Evolutionary conservation across 306 rosid genomes (phyloP).

Genomic region (Malus domestica): DNA sequence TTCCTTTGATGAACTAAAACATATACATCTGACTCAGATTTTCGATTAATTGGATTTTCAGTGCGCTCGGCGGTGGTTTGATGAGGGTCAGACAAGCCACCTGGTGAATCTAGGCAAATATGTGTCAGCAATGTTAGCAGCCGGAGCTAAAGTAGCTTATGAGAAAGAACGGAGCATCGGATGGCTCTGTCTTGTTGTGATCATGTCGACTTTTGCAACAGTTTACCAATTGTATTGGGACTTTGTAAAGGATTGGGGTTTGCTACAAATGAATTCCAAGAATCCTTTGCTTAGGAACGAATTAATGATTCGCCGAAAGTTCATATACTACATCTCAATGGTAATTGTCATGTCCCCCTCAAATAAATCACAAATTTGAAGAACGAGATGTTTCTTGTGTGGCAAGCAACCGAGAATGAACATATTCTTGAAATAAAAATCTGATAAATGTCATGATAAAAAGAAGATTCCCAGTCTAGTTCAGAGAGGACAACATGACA

Average conservation of each 20-base stretch:
- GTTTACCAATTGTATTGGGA: conserved; percentile 98
- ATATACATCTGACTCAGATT: background rate
- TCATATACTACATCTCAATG: conserved; percentile 88
- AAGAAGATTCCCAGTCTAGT: conserved; percentile 41
- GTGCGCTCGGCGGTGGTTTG: conserved; percentile 98
- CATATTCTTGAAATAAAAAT: conserved; percentile 33
- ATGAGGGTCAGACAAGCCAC: conserved; percentile 88
- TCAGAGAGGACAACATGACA: conserved; percentile 27
- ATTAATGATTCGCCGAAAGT: conserved; percentile 71
- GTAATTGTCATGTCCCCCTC: conserved; percentile 39
- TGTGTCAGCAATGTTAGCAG: conserved; percentile 98
- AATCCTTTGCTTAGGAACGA: conserved; percentile 99
- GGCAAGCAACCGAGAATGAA: conserved; percentile 9
- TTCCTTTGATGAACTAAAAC: background rate
- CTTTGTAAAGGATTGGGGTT: conserved; percentile 98
- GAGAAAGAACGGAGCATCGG: conserved; percentile 68
- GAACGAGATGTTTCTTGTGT: background rate
- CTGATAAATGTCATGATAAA: conserved; percentile 33
- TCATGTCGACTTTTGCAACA: conserved; percentile 87
- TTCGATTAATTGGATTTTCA: conserved; percentile 15
- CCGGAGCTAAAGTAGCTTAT: conserved; percentile 94
- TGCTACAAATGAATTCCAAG: conserved; percentile 88
- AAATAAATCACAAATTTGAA: background rate
- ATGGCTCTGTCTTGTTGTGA: conserved; percentile 84
- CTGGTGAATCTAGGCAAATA: conserved; percentile 84